Evolutionary conservation across 2,329 filamentous ascomycete genomes (phyloP), one percentile per base, ranked within the genome.

Genomic region (Neonectria hederae): DNA sequence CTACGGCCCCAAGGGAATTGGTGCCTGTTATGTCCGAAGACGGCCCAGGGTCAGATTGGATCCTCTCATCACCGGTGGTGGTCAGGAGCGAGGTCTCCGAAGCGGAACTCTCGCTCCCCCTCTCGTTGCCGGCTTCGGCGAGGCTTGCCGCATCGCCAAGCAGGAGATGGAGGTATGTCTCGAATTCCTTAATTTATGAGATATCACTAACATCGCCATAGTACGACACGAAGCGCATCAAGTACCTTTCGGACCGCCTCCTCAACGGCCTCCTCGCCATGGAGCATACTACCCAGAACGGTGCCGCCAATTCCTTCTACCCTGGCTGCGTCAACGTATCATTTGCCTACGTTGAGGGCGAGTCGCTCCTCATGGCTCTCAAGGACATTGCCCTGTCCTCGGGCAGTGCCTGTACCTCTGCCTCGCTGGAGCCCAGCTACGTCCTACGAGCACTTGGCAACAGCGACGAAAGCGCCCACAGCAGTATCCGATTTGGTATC

Each of bases 311-410:
- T 5, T 86, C 88, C 56, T 97, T 97, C 79, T 99, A 99, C 78
- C 94, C 96, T 2, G 96, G 96, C 67, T 99, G 96, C 74, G 95
- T 99, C 66, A 99, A 99, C 79, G 92, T 99, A 11, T 99, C 96
- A 0, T 99, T 99, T 76, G 95, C 96, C 35, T 99, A 99, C 75
- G 94, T 99, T 5, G 96, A 99, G 81, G 96, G 96, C 71, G 96
- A 99, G 81, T 98, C 96, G 2, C 90, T 99, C 1, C 86, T 99
- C 68, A 99, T 99, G 96, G 96, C 96, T 0, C 83, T 99, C 49
- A 99, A 99, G 82, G 96, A 99, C 72, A 97, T 99, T 79, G 96
- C 96, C 0, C 84, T 99, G 38, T 98, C 95, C 7, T 99, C 96
- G 0, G 96, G 96, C 62, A 97, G 94, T 75, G 96, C 96, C 6